Percentiles rank a stretch among this genome's conserved stretches.
Conservation (phyloP, 2,329 filamentous ascomycete genomes). For the Bretziella fagacearum region DNA sequence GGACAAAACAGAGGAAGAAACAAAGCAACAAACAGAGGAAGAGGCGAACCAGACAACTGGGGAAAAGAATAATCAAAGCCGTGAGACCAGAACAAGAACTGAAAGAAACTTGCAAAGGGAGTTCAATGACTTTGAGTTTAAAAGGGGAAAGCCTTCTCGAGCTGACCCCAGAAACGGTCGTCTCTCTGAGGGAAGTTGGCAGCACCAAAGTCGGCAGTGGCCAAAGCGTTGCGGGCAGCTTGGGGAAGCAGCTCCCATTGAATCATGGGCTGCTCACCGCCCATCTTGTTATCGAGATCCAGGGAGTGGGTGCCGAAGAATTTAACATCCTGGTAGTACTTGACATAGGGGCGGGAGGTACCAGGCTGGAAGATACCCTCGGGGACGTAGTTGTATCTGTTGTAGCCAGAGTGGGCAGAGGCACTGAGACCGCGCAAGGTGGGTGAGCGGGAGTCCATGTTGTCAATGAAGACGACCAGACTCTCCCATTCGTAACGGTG, state of each 20-base stretch:
- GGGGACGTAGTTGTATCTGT: conserved; percentile 16
- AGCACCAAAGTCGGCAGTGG: conserved; percentile 24
- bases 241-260: conserved; percentile 28
- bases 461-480: conserved; percentile 21
- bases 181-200: conserved; percentile 28
- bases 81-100: neutral
- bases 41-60: neutral
- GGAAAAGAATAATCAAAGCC: neutral
- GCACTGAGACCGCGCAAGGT: conserved; percentile 23
- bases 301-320: conserved; percentile 23
- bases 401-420: conserved; percentile 24
- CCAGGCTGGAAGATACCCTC: conserved; percentile 5
- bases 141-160: conserved; percentile 15
- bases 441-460: conserved; percentile 18
- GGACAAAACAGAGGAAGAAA: no score
- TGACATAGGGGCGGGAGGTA: conserved; percentile 18
- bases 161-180: conserved; percentile 18
- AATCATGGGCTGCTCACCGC: conserved; percentile 25
- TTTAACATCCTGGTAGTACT: conserved; percentile 21
- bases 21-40: neutral
- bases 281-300: conserved; percentile 22
- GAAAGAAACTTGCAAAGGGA: neutral
- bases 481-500: conserved; percentile 28
- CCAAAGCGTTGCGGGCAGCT: conserved; percentile 22
- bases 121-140: neutral